phyloP scores from a whole-genome alignment of 1,284 basidiomycete genomes.

The Wolfiporia cocos region DNA sequence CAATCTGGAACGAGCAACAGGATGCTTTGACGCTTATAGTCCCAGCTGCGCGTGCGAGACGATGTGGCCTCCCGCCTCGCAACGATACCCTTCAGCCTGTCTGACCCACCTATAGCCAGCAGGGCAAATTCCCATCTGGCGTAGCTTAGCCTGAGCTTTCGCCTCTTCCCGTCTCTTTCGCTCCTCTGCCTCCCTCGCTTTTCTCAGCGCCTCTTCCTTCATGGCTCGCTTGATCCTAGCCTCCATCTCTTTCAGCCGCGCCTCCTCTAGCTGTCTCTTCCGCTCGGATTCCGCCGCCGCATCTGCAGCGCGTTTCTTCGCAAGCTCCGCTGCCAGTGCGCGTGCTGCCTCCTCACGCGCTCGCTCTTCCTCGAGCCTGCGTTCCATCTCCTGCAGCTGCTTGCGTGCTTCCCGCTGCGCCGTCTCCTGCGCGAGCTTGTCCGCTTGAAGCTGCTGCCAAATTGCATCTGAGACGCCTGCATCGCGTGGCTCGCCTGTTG shows the following conservation, averaged over 20 bases:
- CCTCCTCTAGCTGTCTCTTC: slow-evolving; percentile 21
- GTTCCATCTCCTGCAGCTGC: slow-evolving; percentile 7
- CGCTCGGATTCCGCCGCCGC: slow-evolving; percentile 19
- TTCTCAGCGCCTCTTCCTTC: slow-evolving; percentile 26
- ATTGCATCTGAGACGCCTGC: slow-evolving; percentile 36
- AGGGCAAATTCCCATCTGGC: slow-evolving; percentile 45
- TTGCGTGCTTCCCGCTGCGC: neutral
- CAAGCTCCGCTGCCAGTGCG: slow-evolving; percentile 18
- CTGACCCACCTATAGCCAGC: slow-evolving; percentile 49
- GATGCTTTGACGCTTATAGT: too few species aligned
- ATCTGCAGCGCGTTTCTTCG: slow-evolving; percentile 16
- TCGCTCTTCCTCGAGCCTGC: slow-evolving; percentile 11
- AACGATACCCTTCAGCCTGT: slow-evolving; percentile 41
- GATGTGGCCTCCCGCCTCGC: slow-evolving; percentile 48
- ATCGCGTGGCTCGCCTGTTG: slow-evolving; percentile 27
- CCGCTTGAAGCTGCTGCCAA: slow-evolving; percentile 38
- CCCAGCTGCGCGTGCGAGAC: slow-evolving; percentile 30
- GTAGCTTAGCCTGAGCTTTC: slow-evolving; percentile 36
- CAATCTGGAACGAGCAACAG: too few species aligned
- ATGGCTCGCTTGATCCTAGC: slow-evolving; percentile 21
- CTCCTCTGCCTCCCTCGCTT: slow-evolving; percentile 29
- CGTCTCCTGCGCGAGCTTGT: slow-evolving; percentile 18
- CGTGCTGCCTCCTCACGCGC: slow-evolving; percentile 3
- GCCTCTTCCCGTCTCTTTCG: slow-evolving; percentile 25
- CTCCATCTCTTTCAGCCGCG: slow-evolving; percentile 19